Evolutionary conservation across 306 rosid genomes (phyloP).

Genomic region (Leucaena leucocephala): DNA sequence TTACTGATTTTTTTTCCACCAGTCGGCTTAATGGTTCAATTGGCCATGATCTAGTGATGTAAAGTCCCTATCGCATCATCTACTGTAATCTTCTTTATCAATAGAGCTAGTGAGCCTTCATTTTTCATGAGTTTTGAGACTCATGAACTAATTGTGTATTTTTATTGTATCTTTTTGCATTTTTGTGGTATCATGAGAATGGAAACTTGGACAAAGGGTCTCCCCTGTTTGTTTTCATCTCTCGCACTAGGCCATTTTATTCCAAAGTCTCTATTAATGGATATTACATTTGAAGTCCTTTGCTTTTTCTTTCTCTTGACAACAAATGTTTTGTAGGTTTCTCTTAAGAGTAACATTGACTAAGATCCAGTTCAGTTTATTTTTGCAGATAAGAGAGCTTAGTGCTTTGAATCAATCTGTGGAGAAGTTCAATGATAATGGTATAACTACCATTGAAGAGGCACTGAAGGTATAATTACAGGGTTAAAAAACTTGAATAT

Average conservation of each 20-base stretch:
- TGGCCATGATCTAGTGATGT: background rate
- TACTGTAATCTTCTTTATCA: background rate
- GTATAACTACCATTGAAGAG: slow-evolving; percentile 71
- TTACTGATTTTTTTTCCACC: background rate
- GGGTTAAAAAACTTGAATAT: slow-evolving; percentile 18
- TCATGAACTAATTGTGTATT: background rate
- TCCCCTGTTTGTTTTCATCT: background rate
- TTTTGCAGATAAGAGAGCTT: slow-evolving; percentile 70
- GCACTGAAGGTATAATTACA: slow-evolving; percentile 62
- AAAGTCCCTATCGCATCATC: background rate
- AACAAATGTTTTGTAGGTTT: slow-evolving; percentile 2
- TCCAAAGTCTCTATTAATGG: slow-evolving; percentile 6
- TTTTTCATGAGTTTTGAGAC: background rate
- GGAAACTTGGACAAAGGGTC: background rate
- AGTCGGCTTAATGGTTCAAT: background rate
- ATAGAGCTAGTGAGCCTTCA: background rate
- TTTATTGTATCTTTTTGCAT: background rate
- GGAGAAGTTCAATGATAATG: slow-evolving; percentile 52
- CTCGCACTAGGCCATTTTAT: slow-evolving; percentile 1
- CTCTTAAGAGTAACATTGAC: slow-evolving; percentile 36
- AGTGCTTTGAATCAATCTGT: slow-evolving; percentile 44
- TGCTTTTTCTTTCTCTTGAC: background rate
- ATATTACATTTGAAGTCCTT: slow-evolving; percentile 16
- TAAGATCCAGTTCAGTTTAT: slow-evolving; percentile 44
- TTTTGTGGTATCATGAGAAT: slow-evolving; percentile 5